phyloP scores from a whole-genome alignment of 1,284 basidiomycete species.

The Cryptococcus sp. region DNA sequence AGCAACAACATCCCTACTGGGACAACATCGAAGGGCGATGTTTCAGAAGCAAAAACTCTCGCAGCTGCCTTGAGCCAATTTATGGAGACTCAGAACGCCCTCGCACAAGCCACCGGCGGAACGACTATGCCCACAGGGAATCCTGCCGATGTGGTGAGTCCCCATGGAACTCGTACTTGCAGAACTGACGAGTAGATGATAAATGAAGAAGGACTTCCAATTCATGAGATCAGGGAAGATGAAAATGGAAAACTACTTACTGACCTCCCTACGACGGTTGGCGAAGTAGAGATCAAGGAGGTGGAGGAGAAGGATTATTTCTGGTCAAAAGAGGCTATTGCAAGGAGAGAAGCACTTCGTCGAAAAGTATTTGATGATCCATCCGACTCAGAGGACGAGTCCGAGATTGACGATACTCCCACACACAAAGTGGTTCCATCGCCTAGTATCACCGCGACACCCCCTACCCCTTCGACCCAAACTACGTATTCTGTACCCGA shows the following conservation, averaged over 20 bases:
- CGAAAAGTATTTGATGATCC: constrained; percentile 26
- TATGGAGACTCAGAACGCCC: constrained; percentile 6
- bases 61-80: no score
- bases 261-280: background rate
- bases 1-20: no score
- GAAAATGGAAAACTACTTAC: constrained; percentile 3
- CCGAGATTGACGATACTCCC: constrained; percentile 14
- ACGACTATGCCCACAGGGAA: background rate
- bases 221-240: constrained; percentile 44
- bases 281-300: background rate
- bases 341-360: constrained; percentile 26
- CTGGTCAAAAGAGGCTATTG: constrained; percentile 29
- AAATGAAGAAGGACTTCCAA: constrained; percentile 40
- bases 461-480: constrained; percentile 2
- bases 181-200: constrained; percentile 10
- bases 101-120: background rate
- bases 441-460: background rate
- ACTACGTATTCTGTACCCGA: constrained; percentile 1
- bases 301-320: constrained; percentile 23
- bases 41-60: no score
- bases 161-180: background rate
- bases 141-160: background rate
- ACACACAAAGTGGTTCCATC: background rate
- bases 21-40: no score
- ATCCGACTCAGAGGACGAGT: constrained; percentile 5